Evolutionary conservation across 169 alveolate species (phyloP).

Genomic region (Eimeria zaria): DNA sequence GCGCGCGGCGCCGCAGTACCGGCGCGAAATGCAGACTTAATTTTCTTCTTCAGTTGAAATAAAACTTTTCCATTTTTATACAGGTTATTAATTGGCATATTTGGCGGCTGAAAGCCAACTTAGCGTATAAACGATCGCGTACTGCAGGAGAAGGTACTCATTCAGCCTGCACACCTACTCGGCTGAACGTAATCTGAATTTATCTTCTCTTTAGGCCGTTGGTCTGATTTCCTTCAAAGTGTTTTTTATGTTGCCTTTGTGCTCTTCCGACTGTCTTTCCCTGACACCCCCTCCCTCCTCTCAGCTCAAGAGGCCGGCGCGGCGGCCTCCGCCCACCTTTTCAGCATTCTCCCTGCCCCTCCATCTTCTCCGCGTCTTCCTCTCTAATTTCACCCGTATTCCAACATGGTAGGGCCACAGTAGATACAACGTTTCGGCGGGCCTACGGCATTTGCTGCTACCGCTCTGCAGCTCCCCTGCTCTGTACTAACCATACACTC

Average conservation of each 20-base stretch:
- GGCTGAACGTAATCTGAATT: neutral
- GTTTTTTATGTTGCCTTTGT: slow-evolving; percentile 37
- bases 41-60: neutral
- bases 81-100: neutral
- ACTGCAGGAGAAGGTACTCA: neutral
- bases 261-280: neutral
- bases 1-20: slow-evolving; percentile 2
- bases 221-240: neutral
- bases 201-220: neutral
- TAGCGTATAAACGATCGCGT: neutral
- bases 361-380: neutral
- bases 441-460: neutral
- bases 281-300: slow-evolving; percentile 12
- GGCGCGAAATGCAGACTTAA: neutral
- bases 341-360: neutral
- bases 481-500: no score
- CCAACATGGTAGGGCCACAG: neutral
- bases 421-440: neutral
- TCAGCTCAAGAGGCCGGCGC: slow-evolving; percentile 1
- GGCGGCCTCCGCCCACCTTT: neutral
- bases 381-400: neutral
- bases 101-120: neutral
- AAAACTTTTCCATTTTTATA: neutral
- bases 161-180: neutral
- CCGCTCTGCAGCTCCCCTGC: neutral